Conservation (phyloP, 164 flowering plant species). For the Litsea cubeba region DNA sequence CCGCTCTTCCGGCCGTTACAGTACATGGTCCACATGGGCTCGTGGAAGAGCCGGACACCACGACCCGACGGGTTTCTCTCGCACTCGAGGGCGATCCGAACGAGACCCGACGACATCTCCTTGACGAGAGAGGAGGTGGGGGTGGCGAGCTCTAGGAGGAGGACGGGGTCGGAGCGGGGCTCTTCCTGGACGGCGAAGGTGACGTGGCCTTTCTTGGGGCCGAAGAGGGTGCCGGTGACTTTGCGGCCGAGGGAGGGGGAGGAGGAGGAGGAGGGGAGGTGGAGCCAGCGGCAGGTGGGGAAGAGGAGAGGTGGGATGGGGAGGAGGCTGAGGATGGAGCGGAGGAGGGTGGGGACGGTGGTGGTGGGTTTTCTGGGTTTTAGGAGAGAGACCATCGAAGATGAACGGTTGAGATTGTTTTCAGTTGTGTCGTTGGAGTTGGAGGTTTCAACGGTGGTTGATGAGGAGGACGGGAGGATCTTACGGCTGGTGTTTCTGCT, state of each 20-base stretch:
- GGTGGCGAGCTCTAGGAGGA: constrained; percentile 65
- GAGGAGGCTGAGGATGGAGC: constrained; percentile 17
- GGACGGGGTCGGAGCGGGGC: constrained; percentile 58
- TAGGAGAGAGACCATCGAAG: not conserved
- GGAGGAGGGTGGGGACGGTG: constrained; percentile 4
- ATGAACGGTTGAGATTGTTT: constrained; percentile 4
- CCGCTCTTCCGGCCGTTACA: constrained; percentile 84
- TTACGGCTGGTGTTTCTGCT: constrained; percentile 20
- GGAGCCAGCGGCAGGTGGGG: constrained; percentile 47
- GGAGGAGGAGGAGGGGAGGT: constrained; percentile 27
- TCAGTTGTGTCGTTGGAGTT: constrained; percentile 14
- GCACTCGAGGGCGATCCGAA: constrained; percentile 82
- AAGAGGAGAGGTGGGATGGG: constrained; percentile 22
- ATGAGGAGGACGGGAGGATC: constrained; percentile 30
- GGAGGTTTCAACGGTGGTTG: constrained; percentile 15
- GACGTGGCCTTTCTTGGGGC: constrained; percentile 75
- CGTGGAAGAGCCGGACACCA: constrained; percentile 41
- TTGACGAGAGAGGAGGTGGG: constrained; percentile 61
- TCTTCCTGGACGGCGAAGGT: constrained; percentile 73
- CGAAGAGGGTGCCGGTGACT: constrained; percentile 85
- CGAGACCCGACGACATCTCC: constrained; percentile 88
- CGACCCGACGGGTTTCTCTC: constrained; percentile 27
- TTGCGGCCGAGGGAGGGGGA: constrained; percentile 58
- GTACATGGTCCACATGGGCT: constrained; percentile 83
- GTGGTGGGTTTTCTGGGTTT: constrained; percentile 8